A percentile compares a stretch with the other conserved stretches of the same genome.
phyloP scores from a whole-genome alignment of 352 stramenopile species.

The Pythium phragmiticola region DNA sequence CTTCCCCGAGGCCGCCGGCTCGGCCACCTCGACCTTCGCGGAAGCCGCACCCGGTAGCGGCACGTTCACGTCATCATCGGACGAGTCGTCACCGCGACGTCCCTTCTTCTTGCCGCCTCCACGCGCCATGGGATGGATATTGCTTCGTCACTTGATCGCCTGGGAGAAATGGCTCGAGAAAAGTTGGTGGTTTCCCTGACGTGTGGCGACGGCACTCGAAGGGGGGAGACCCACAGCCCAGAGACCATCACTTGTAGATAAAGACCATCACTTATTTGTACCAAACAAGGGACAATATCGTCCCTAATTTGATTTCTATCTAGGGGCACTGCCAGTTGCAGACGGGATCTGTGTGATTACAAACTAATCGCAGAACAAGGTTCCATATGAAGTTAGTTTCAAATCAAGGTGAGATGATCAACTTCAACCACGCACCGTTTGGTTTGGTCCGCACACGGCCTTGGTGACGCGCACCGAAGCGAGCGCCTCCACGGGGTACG shows the following conservation, averaged over 20 bases:
- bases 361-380: slow-evolving; percentile 30
- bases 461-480: slow-evolving; percentile 53
- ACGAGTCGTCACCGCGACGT: slow-evolving; percentile 68
- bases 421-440: slow-evolving; percentile 50
- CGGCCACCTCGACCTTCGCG: slow-evolving; percentile 28
- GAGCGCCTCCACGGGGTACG: slow-evolving; percentile 50
- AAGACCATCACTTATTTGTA: slow-evolving; percentile 1
- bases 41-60: slow-evolving; percentile 24
- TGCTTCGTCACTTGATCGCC: slow-evolving; percentile 7
- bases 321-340: neutral
- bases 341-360: slow-evolving; percentile 48
- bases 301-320: slow-evolving; percentile 9
- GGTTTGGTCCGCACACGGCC: slow-evolving; percentile 46
- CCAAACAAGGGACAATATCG: slow-evolving; percentile 9
- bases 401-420: slow-evolving; percentile 20
- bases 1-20: slow-evolving; percentile 23
- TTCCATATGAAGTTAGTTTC: neutral
- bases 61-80: slow-evolving; percentile 53
- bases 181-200: slow-evolving; percentile 16
- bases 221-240: slow-evolving; percentile 3
- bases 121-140: slow-evolving; percentile 40
- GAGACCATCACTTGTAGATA: slow-evolving; percentile 14
- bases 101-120: slow-evolving; percentile 79
- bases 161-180: neutral
- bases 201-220: slow-evolving; percentile 13